Base-by-base conservation (phyloP, 73 alveolate genomes). In the Paramecium sonneborni region DNA sequence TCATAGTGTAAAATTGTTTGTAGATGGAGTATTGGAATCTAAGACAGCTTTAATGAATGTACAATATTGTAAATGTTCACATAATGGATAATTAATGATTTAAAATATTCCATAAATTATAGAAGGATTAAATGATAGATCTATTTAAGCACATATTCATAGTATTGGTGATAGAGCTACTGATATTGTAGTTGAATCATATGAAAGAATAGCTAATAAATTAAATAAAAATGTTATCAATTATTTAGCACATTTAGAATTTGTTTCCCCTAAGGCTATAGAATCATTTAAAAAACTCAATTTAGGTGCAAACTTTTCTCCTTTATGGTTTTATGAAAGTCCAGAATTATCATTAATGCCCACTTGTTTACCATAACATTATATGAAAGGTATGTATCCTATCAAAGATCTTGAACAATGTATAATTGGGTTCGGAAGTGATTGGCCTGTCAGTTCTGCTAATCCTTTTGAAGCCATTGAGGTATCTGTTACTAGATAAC, bases 31-130 rank as follows among this genome's bases (percentile, higher is more conserved):
- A 21, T 0, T 67, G 26, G 85, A 67, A 34, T 32, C 52, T 6
- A 67, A 67, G 48, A 67, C 85, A 30, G 85, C 85, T 34, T 67
- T 67, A 7, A 28, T 67, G 46, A 67, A 67, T 67, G 85, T 67
- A 14, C 6, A 67, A 67, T 67, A 67, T 67, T 67, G 85, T 6
- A 24, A 67, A 14, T 67, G 85, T 67, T 14, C 5, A 30, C 85
- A 67, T 11, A 30, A 67, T 67, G 85, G 85, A 67, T 32, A 67
- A 30, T 21, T 67, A 5, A 30, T 67, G 46, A 67, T 67, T 67
- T 28, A 67, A n/a, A 34, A 67, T 12, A 12, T 67, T 12, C 39
- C 39, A 6, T 28, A 67, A n/a, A 67, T 67, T 2, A 67, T 67
- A 12, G 52, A 28, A 30, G 85, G 46, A 24, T 9, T 67, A 6